phyloP scores from a whole-genome alignment of 148 eudicot genomes.

The Rhododendron molle region DNA sequence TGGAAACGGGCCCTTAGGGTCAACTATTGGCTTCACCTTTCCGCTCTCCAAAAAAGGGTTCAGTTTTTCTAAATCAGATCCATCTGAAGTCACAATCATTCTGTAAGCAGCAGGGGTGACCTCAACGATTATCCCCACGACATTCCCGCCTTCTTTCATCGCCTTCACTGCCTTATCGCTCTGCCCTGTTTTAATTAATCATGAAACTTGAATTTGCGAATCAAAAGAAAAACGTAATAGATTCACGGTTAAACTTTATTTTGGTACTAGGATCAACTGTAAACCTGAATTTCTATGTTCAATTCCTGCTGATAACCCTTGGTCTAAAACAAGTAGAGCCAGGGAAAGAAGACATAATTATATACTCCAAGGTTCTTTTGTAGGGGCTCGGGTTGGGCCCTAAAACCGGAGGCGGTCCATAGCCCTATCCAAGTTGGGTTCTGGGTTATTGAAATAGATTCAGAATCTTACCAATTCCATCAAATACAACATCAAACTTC shows the following conservation, averaged over 20 bases:
- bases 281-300: no score
- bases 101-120: slow-evolving; percentile 82
- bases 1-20: slow-evolving; percentile 74
- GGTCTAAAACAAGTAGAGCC: no score
- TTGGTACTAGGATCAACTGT: no score
- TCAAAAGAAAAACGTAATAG: no score
- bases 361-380: no score
- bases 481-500: slow-evolving; percentile 88
- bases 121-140: slow-evolving; percentile 65
- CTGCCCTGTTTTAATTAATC: slow-evolving; percentile 38
- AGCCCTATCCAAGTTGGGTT: background rate
- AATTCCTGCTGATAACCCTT: no score
- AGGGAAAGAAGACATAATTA: no score
- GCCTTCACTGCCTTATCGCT: slow-evolving; percentile 67
- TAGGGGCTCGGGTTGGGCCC: background rate
- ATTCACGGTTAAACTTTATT: no score
- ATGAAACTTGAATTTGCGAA: background rate
- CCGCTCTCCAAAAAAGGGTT: slow-evolving; percentile 78
- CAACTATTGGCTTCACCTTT: slow-evolving; percentile 68
- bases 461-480: slow-evolving; percentile 65
- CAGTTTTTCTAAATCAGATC: slow-evolving; percentile 60
- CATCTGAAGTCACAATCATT: slow-evolving; percentile 68
- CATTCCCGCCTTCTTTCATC: slow-evolving; percentile 85
- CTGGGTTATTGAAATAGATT: no score
- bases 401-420: background rate